Conservation (phyloP, 108 stramenopile species). For the Cyclotella baltica region DNA sequence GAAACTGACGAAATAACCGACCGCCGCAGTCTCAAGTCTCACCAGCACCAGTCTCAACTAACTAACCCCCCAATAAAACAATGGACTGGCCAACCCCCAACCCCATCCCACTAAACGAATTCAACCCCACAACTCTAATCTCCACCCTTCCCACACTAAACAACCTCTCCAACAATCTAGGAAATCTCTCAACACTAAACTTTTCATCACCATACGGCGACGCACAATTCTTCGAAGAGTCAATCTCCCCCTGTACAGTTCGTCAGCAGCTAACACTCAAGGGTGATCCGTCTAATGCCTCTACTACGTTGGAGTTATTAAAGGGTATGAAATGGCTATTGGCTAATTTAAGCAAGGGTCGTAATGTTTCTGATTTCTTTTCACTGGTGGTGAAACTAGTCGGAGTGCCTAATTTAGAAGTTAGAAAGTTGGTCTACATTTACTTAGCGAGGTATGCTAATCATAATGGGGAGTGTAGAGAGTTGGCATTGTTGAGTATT, state of each 20-base stretch:
- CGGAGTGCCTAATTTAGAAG: conserved; percentile 88
- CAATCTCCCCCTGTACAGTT: conserved; percentile 91
- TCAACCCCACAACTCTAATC: conserved; percentile 25
- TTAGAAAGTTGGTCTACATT: conserved; percentile 99
- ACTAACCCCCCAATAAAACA: not conserved
- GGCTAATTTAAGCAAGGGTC: conserved; percentile 95
- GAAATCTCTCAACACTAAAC: no score
- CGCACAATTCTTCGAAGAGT: conserved; percentile 98
- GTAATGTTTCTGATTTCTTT: conserved; percentile 97
- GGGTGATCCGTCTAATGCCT: conserved; percentile 76
- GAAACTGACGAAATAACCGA: no score
- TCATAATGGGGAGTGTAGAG: conserved; percentile 91
- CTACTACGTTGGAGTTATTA: conserved; percentile 76
- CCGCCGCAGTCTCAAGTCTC: no score
- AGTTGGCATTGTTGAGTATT: conserved; percentile 94
- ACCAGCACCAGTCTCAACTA: no score
- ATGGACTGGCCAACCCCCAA: conserved; percentile 26
- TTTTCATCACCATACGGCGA: no score
- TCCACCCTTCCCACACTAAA: conserved; percentile 25
- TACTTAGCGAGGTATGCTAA: conserved; percentile 95
- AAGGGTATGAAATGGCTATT: conserved; percentile 99
- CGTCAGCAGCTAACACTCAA: conserved; percentile 68
- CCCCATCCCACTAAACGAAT: conserved; percentile 16
- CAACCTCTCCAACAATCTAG: conserved; percentile 75
- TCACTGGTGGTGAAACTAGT: conserved; percentile 97